phyloP scores from a whole-genome alignment of 805 yeast genomes.

The Candida mattraensis region DNA sequence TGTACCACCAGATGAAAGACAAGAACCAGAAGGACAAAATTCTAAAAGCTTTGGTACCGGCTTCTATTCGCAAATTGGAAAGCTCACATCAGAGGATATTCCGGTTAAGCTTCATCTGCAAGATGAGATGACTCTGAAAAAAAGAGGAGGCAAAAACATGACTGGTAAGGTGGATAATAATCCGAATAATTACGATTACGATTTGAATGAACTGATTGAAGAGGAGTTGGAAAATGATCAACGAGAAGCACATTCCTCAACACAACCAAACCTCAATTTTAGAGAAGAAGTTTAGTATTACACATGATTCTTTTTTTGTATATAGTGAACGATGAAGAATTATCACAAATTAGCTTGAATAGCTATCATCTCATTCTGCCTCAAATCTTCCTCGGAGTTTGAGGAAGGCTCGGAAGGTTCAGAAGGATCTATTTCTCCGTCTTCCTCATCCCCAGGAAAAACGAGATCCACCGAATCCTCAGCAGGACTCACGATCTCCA shows the following conservation, averaged over 20 bases:
- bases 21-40: slow-evolving; percentile 6
- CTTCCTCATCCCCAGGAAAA: slow-evolving; percentile 6
- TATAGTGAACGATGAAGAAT: slow-evolving; percentile 3
- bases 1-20: slow-evolving; percentile 34
- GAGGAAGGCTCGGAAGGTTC: slow-evolving; percentile 3
- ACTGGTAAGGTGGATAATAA: slow-evolving; percentile 24
- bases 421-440: background rate
- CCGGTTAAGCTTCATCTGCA: slow-evolving; percentile 31
- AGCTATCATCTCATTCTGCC: slow-evolving; percentile 22
- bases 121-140: slow-evolving; percentile 19
- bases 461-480: slow-evolving; percentile 8
- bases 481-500: slow-evolving; percentile 8
- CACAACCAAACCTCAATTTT: slow-evolving; percentile 1
- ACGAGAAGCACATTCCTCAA: slow-evolving; percentile 6
- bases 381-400: slow-evolving; percentile 17
- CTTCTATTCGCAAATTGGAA: slow-evolving; percentile 26
- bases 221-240: slow-evolving; percentile 33
- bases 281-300: slow-evolving; percentile 3
- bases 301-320: slow-evolving; percentile 1
- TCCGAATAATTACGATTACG: slow-evolving; percentile 48
- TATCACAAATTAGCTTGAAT: slow-evolving; percentile 20
- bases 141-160: slow-evolving; percentile 14
- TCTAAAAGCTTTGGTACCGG: slow-evolving; percentile 22
- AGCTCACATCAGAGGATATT: slow-evolving; percentile 29
- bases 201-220: slow-evolving; percentile 45